Conservation (phyloP, 2,329 filamentous ascomycete species). For the Grosmannia serpens region DNA sequence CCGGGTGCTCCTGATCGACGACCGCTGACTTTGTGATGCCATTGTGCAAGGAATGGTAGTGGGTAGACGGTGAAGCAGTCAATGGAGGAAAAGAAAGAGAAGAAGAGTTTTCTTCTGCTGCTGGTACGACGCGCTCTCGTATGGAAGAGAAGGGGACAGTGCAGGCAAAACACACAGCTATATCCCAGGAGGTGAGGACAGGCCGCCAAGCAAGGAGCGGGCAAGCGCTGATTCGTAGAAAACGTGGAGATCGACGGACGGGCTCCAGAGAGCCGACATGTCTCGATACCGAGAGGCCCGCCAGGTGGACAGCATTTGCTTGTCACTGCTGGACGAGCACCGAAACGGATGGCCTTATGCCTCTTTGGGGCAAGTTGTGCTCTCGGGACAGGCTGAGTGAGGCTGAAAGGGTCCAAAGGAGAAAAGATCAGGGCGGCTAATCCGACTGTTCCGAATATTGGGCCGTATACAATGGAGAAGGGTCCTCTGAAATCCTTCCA, state of each 20-base stretch:
- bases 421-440: background rate
- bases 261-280: background rate
- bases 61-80: background rate
- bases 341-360: background rate
- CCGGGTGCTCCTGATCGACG: constrained; percentile 13
- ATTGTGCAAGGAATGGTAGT: background rate
- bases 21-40: constrained; percentile 14
- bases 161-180: background rate
- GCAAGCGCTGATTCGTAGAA: background rate
- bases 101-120: background rate
- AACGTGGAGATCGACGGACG: background rate
- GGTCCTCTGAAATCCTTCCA: no score
- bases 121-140: background rate
- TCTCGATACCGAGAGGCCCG: background rate
- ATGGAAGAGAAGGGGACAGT: background rate
- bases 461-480: no score
- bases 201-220: background rate
- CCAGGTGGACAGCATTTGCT: background rate
- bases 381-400: background rate
- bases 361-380: background rate
- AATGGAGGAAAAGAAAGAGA: background rate
- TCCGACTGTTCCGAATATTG: background rate
- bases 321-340: background rate
- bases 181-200: background rate
- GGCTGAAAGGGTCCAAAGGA: background rate